Evolutionary conservation across 1,284 basidiomycete genomes (phyloP), one percentile per base, ranked within the genome.

Genomic region (Coriolopsis trogii): DNA sequence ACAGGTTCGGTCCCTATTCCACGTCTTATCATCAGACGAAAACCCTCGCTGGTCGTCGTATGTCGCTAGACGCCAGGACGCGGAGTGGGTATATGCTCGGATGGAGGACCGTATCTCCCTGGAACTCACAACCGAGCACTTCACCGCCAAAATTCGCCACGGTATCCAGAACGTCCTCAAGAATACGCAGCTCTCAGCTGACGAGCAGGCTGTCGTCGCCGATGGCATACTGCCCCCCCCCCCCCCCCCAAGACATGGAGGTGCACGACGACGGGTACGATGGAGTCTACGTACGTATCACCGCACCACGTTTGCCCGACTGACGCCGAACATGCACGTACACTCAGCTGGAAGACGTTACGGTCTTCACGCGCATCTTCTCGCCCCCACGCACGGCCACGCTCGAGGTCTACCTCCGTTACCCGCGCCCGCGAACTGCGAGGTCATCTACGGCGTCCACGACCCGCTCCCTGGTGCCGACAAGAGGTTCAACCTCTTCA

Each of bases 401-500:
- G n/a, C 37, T 59, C 6, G 53, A 59, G 15, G 53, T 59, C 6
- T 55, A 29, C 44, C 43, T 52, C 29, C 26, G 16, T 29, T 53
- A 55, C 38, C 44, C 28, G 28, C 18, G 16, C 44, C 24, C 24
- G 6, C 6, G 13, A 7, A 10, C 12, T 41, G 39, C 25, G 6
- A 28, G 18, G 39, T 41, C 13, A 13, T 41, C 6, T 28, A 41
- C 20, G 25, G 25, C 15, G 20, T 41, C 24, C 39, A 41, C 25
- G 39, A 41, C 39, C 39, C 39, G 7, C 15, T 16, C 13, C 39
- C 39, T 8, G 25, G 25, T 8, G 39, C 24, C 16, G 39, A 28
- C 15, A 16, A 41, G 9, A 13, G 24, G 5, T 26, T 28, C 39
- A 28, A 41, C 15, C 25, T 41, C 39, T 41, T 26, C 39, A 13